Base-by-base conservation (phyloP, 2,329 filamentous ascomycete species). In the Fusarium brachygibbosum region DNA sequence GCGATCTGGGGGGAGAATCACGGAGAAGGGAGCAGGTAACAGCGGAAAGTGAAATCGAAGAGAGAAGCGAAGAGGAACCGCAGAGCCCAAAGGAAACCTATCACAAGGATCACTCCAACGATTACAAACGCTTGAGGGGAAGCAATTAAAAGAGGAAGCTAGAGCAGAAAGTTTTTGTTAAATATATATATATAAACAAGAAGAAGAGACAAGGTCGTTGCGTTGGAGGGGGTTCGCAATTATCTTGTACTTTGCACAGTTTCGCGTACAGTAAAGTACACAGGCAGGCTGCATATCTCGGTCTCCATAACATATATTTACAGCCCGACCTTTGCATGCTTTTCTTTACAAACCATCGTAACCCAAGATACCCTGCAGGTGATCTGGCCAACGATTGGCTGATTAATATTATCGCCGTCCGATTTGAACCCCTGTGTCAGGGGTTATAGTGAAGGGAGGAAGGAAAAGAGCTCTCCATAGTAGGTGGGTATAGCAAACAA, bases 41-140 rank as follows among this genome's bases (percentile, higher is more conserved):
- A 29, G 45, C 29, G 35, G n/a, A 48, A 49, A 67, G 54, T 34
- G 37, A 62, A 67, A 58, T 58, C 35, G 56, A 65, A 68, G 54
- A 58, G 46, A 61, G 44, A 53, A 57, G 25, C 58, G 41, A 40
- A 63, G 45, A 67, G 40, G 45, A 53, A 57, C 53, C 54, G 58
- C 52, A 60, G 56, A 67, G 53, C 49, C 57, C 38, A 45, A 70
- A 59, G 58, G 53, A 68, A 69, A 68, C 37, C 23, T 46, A 48
- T 59, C 64, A 40, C 63, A 59, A 70, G 41, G 52, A 69, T 53
- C 46, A 31, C 58, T 54, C 54, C 57, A 54, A 57, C 51, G 50
- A 70, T 51, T 53, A 37, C 45, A 52, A 65, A 63, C 51, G 35
- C 40, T 63, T 46, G 51, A 19, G 29, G 37, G 28, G 37, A 55